Percentiles rank a stretch among this genome's conserved stretches.
Evolutionary conservation across 345 rosid species (phyloP).

Genomic region (Acer campestre): DNA sequence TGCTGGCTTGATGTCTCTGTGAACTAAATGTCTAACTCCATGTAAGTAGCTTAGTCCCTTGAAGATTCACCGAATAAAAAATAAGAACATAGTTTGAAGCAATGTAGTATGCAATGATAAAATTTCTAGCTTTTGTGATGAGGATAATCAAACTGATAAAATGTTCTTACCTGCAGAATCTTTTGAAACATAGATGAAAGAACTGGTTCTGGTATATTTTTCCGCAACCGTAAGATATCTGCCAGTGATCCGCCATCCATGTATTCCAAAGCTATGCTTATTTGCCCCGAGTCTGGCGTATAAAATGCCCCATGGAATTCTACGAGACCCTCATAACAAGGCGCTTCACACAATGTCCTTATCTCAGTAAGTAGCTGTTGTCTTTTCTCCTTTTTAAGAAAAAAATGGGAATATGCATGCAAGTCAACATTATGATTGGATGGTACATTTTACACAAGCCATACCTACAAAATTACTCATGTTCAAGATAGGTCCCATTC

Average conservation of each 20-base stretch:
- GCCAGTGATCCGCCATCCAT: slow-evolving; percentile 98
- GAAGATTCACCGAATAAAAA: slow-evolving; percentile 13
- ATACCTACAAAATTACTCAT: slow-evolving; percentile 9
- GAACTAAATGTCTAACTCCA: slow-evolving; percentile 87
- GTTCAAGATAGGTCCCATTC: neutral
- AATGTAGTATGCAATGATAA: slow-evolving; percentile 13
- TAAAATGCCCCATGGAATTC: slow-evolving; percentile 97
- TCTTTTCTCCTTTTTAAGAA: slow-evolving; percentile 71
- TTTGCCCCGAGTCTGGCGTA: slow-evolving; percentile 90
- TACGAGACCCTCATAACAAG: slow-evolving; percentile 87
- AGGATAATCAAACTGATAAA: slow-evolving; percentile 9
- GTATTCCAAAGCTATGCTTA: slow-evolving; percentile 95
- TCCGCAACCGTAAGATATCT: slow-evolving; percentile 62
- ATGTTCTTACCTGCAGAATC: slow-evolving; percentile 66
- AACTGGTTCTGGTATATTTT: slow-evolving; percentile 79
- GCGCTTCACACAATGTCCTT: slow-evolving; percentile 91
- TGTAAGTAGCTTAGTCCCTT: slow-evolving; percentile 93
- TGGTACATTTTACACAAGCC: neutral
- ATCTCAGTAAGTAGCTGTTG: slow-evolving; percentile 94
- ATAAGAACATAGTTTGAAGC: slow-evolving; percentile 16
- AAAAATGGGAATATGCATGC: slow-evolving; percentile 3
- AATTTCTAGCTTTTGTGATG: slow-evolving; percentile 6
- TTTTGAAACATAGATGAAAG: slow-evolving; percentile 88
- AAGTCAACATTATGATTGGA: slow-evolving; percentile 1
- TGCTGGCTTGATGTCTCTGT: slow-evolving; percentile 98